Percentiles rank a stretch among this genome's conserved stretches.
Evolutionary conservation across 2,329 filamentous ascomycete genomes (phyloP).

Genomic region (Exserohilum turcica): DNA sequence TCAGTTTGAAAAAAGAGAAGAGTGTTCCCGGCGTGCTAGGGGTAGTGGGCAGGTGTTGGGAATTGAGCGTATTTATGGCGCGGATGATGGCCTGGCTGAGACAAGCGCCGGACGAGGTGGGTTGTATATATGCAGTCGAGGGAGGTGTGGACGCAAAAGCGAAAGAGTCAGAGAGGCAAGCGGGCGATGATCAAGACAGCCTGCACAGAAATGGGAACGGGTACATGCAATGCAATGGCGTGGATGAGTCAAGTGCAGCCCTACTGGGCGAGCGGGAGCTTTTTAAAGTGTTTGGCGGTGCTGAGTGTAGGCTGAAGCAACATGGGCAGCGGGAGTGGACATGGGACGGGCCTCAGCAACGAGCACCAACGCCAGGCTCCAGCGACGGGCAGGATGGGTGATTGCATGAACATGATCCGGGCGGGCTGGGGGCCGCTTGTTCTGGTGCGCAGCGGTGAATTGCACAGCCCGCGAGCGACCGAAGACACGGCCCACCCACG

Average conservation of each 20-base stretch:
- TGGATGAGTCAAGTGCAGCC: constrained; percentile 27
- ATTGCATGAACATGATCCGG: constrained; percentile 32
- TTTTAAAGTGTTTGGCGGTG: constrained; percentile 34
- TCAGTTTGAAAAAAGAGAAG: neutral
- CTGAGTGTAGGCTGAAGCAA: constrained; percentile 44
- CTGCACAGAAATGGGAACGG: constrained; percentile 33
- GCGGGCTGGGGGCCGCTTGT: constrained; percentile 28
- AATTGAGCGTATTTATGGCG: constrained; percentile 18
- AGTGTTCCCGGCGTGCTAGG: neutral
- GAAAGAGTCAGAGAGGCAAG: constrained; percentile 34
- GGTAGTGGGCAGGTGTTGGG: constrained; percentile 6
- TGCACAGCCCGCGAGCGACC: constrained; percentile 40
- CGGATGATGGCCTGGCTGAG: constrained; percentile 35
- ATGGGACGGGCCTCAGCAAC: constrained; percentile 19
- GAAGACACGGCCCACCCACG: constrained; percentile 25
- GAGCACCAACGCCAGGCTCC: constrained; percentile 31
- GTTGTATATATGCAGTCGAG: constrained; percentile 19
- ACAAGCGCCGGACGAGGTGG: constrained; percentile 29
- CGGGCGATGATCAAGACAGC: constrained; percentile 21
- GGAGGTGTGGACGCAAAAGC: constrained; percentile 20
- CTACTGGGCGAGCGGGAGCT: constrained; percentile 29
- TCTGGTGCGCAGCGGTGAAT: constrained; percentile 34
- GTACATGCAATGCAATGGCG: constrained; percentile 27
- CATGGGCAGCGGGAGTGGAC: constrained; percentile 31
- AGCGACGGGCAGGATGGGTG: constrained; percentile 23